Evolutionary conservation across 495 filamentous ascomycete genomes (phyloP).

Genomic region (Thermothielavioides terrestris): DNA sequence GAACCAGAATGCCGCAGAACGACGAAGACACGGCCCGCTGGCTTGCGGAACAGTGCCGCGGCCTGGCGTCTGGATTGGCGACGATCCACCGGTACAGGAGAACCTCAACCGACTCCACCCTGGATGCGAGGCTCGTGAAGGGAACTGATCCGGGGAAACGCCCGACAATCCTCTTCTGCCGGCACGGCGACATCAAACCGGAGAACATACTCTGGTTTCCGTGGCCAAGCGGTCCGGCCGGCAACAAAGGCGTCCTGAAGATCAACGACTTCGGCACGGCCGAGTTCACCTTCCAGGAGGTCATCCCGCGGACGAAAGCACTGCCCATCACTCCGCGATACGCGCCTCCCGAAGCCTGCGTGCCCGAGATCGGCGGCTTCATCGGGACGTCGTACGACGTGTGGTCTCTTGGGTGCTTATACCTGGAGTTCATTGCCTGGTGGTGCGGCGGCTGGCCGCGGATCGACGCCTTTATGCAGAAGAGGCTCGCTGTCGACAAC

Average conservation of each 20-base stretch:
- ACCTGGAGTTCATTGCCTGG: slow-evolving; percentile 27
- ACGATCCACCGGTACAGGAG: slow-evolving; percentile 12
- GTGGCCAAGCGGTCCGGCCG: not conserved
- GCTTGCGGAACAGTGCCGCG: slow-evolving; percentile 19
- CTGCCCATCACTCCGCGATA: slow-evolving; percentile 10
- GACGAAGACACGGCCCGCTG: not conserved
- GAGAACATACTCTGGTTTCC: slow-evolving; percentile 21
- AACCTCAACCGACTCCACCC: not conserved
- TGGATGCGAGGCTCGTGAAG: not conserved
- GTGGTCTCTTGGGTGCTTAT: slow-evolving; percentile 27
- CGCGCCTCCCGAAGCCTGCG: slow-evolving; percentile 19
- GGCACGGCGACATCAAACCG: slow-evolving; percentile 22
- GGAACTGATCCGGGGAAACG: not conserved
- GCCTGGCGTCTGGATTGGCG: slow-evolving; percentile 14
- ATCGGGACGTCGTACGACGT: slow-evolving; percentile 20
- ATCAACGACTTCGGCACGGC: slow-evolving; percentile 19
- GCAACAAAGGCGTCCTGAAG: slow-evolving; percentile 1
- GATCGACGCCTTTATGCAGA: not conserved
- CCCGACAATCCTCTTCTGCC: slow-evolving; percentile 13
- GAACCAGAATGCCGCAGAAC: not conserved
- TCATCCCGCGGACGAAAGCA: not conserved
- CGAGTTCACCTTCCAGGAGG: slow-evolving; percentile 1
- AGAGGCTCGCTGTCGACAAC: not conserved
- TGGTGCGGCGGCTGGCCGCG: not conserved
- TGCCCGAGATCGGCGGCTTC: not conserved